Conservation (phyloP, 1,284 basidiomycete genomes). For the Cutaneotrichosporon cavernicola region DNA sequence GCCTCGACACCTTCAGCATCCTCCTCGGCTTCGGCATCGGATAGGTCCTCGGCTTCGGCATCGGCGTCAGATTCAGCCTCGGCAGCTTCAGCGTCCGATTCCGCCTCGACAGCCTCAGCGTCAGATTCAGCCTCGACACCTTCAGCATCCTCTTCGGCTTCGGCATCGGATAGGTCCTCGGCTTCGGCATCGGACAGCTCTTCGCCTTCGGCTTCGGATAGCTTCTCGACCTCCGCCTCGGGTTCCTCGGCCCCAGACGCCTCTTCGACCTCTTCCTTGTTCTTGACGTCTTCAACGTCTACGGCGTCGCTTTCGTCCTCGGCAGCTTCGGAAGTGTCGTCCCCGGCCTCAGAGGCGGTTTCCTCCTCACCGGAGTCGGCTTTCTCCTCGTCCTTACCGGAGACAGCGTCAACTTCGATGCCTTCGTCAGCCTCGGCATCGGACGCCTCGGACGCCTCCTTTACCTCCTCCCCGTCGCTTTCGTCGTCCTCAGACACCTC, state of each 20-base stretch:
- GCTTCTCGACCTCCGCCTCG: not conserved
- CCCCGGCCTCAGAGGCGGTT: not conserved
- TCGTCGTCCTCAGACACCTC: not conserved
- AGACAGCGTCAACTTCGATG: not conserved
- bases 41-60: too few relatives aligned
- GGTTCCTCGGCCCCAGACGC: not conserved
- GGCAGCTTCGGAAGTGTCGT: not conserved
- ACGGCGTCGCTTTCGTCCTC: not conserved
- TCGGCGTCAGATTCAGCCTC: too few relatives aligned
- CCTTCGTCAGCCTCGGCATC: not conserved
- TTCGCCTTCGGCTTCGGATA: not conserved
- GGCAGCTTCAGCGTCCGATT: too few relatives aligned
- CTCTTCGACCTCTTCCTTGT: not conserved
- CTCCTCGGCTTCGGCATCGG: too few relatives aligned
- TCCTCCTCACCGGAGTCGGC: not conserved
- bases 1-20: too few relatives aligned
- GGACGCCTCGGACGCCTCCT: slow-evolving; percentile 1
- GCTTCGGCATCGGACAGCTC: not conserved
- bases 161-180: not conserved
- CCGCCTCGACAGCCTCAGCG: too few relatives aligned
- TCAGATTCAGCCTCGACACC: too few relatives aligned
- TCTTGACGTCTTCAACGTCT: not conserved
- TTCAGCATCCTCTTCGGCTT: not conserved
- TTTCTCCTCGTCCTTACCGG: not conserved
- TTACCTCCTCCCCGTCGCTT: not conserved